A percentile compares a stretch with the other conserved stretches of the same genome.
Evolutionary conservation across 2,329 filamentous ascomycete species (phyloP).

Genomic region (Hypoxylon sp.): DNA sequence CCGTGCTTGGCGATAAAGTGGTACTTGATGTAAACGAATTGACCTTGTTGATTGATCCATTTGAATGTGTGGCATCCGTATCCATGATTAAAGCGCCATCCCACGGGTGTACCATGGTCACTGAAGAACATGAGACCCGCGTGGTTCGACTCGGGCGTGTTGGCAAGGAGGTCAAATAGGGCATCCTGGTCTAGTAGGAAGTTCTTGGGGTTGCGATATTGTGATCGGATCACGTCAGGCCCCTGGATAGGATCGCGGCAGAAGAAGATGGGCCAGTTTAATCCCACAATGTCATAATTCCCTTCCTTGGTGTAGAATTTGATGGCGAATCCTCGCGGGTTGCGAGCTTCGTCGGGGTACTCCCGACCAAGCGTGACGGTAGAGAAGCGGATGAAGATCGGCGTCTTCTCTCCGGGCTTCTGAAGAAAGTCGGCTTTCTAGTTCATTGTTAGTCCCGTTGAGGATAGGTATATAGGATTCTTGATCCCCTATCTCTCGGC

Average conservation of each 20-base stretch:
- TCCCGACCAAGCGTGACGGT: slow-evolving; percentile 78
- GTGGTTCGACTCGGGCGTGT: slow-evolving; percentile 76
- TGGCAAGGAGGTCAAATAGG: slow-evolving; percentile 74
- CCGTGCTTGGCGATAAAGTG: slow-evolving; percentile 76
- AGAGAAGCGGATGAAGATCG: slow-evolving; percentile 75
- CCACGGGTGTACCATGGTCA: slow-evolving; percentile 76
- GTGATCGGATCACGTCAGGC: slow-evolving; percentile 80
- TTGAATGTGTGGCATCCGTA: slow-evolving; percentile 79
- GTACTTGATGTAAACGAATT: slow-evolving; percentile 76
- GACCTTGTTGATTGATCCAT: slow-evolving; percentile 75
- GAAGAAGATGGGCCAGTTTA: slow-evolving; percentile 84
- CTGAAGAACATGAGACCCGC: slow-evolving; percentile 77
- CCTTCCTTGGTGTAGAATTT: slow-evolving; percentile 82
- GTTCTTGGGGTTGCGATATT: slow-evolving; percentile 80
- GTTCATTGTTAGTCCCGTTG: background rate
- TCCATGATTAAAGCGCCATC: slow-evolving; percentile 76
- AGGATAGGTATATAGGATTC: background rate
- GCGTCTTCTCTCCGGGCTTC: slow-evolving; percentile 65
- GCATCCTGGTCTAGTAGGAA: slow-evolving; percentile 70
- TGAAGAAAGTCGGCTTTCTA: slow-evolving; percentile 55
- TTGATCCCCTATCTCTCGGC: background rate
- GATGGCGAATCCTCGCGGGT: slow-evolving; percentile 79
- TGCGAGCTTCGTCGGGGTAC: slow-evolving; percentile 61
- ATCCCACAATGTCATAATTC: slow-evolving; percentile 81
- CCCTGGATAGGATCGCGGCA: slow-evolving; percentile 81